Percentiles rank a stretch among this genome's conserved stretches.
phyloP scores from a whole-genome alignment of 805 yeast genomes.

The Candida montana region DNA sequence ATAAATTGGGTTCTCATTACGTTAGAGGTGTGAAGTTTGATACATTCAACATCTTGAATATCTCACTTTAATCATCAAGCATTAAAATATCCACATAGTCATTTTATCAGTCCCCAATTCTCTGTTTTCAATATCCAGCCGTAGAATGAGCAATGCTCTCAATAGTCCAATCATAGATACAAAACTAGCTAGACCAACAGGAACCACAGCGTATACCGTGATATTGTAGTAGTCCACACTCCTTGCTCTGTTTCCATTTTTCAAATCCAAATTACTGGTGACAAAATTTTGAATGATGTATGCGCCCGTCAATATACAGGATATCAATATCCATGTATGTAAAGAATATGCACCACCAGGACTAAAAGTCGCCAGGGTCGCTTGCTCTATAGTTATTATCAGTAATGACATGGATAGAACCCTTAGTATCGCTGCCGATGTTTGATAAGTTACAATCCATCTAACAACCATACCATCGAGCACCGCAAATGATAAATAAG shows the following conservation, averaged over 20 bases:
- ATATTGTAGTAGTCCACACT: conserved; percentile 84
- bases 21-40: too few species aligned
- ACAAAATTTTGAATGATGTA: conserved; percentile 85
- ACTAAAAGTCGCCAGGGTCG: conserved; percentile 61
- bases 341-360: conserved; percentile 67
- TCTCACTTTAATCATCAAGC: too few species aligned
- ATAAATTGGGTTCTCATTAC: too few species aligned
- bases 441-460: conserved; percentile 89
- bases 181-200: conserved; percentile 92
- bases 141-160: conserved; percentile 66
- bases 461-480: conserved; percentile 87
- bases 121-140: conserved; percentile 47
- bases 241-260: conserved; percentile 34
- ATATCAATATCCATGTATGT: conserved; percentile 89
- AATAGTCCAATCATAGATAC: conserved; percentile 83
- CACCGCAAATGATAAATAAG: conserved; percentile 76
- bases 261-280: conserved; percentile 61
- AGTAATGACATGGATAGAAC: conserved; percentile 79
- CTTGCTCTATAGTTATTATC: conserved; percentile 63
- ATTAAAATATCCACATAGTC: conserved; percentile 5
- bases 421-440: conserved; percentile 82
- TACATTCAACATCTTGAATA: too few species aligned
- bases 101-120: conserved; percentile 10
- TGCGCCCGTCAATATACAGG: conserved; percentile 73
- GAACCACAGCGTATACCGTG: conserved; percentile 96